Evolutionary conservation across 1,284 basidiomycete species (phyloP).

Genomic region (Pisolithus thermaeus): DNA sequence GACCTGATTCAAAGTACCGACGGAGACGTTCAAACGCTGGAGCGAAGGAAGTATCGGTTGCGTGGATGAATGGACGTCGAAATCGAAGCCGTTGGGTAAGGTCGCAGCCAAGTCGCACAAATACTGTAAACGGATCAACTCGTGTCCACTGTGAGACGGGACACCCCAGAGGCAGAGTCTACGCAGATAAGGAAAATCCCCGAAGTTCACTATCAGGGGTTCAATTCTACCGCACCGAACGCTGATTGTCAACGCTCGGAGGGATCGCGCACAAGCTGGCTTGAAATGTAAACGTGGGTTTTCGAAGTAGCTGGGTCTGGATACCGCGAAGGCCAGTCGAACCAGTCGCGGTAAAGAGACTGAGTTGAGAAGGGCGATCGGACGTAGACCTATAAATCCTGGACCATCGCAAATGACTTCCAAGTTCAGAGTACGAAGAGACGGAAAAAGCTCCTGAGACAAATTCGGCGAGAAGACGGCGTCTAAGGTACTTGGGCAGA

Average conservation of each 20-base stretch:
- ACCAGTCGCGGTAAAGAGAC: constrained; percentile 21
- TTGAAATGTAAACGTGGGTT: too few relatives aligned
- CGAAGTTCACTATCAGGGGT: too few relatives aligned
- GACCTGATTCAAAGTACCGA: constrained; percentile 18
- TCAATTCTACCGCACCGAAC: too few relatives aligned
- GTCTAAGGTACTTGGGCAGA: constrained; percentile 19
- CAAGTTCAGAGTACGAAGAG: constrained; percentile 22
- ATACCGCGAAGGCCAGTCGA: neutral
- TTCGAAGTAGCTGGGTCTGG: too few relatives aligned
- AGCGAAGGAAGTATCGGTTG: constrained; percentile 5
- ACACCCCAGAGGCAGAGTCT: constrained; percentile 19
- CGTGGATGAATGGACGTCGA: constrained; percentile 1
- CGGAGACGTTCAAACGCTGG: constrained; percentile 13
- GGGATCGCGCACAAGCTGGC: too few relatives aligned
- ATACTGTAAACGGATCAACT: constrained; percentile 16
- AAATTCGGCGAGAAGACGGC: constrained; percentile 16
- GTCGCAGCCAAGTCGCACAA: constrained; percentile 2
- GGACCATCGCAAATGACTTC: constrained; percentile 12
- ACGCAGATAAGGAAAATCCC: constrained; percentile 9
- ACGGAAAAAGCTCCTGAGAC: constrained; percentile 23
- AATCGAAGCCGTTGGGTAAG: constrained; percentile 16
- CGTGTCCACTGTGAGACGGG: constrained; percentile 20
- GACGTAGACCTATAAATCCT: constrained; percentile 9
- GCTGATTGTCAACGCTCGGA: too few relatives aligned
- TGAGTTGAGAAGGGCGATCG: constrained; percentile 16